Percentiles rank a stretch among this genome's conserved stretches.
These are phyloP conservation scores for Tuber borchii DNA, from an alignment of 495 filamentous ascomycete species.

Conservation along the genomic window DNA sequence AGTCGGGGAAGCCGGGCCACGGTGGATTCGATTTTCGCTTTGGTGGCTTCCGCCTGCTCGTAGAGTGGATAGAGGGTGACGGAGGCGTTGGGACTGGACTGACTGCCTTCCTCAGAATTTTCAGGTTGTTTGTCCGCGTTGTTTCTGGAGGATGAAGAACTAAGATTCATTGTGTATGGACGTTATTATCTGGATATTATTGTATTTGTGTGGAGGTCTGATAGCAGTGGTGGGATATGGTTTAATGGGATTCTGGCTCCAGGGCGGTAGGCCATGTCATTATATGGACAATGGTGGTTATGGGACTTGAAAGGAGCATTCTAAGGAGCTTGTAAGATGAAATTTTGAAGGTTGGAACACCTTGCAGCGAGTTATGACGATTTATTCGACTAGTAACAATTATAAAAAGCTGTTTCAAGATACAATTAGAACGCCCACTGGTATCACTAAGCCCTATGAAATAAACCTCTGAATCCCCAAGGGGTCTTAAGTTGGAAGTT, in stretches of 20 bases:
- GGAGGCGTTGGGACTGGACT: neutral
- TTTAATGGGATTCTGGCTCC: too few species aligned
- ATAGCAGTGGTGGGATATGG: neutral
- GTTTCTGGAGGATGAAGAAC: neutral
- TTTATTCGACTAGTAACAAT: accelerated
- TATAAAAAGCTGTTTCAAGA: neutral
- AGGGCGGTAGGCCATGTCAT: neutral
- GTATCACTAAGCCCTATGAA: neutral
- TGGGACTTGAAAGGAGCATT: neutral
- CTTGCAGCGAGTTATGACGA: too few species aligned
- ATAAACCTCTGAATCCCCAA: neutral
- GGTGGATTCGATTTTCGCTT: neutral
- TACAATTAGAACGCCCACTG: neutral
- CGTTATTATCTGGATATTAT: neutral
- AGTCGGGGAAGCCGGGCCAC: neutral
- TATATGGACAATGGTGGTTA: neutral
- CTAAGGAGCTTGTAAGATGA: neutral
- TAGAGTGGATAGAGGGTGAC: neutral
- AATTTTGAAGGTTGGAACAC: neutral
- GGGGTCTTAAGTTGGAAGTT: neutral
- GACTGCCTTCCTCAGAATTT: accelerated
- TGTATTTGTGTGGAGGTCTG: neutral
- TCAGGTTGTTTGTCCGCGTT: neutral
- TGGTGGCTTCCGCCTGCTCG: neutral
- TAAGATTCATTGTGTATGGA: neutral